Base-by-base conservation (phyloP, 495 filamentous ascomycete genomes). In the Penicillium robsamsonii region DNA sequence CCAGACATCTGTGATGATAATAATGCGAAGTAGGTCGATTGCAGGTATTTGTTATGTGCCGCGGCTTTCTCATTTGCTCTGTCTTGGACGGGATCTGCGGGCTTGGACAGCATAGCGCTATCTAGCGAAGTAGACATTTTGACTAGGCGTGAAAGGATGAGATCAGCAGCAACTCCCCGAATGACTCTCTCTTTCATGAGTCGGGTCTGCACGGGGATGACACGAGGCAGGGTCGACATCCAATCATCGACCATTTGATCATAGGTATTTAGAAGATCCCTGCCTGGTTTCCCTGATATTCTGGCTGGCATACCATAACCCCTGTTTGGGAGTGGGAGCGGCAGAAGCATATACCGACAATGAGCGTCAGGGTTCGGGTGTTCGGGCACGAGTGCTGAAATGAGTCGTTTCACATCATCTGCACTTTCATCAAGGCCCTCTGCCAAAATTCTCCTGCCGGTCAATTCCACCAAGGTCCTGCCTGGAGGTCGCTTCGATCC, bases 171-270 rank as follows among this genome's bases (percentile, higher is more conserved):
- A 30, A 81, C 45, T 3, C 63, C 61, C 46, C 78, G 67, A 27
- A 79, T 62, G 13, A 66, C 51, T 57, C 67, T 75, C 52, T 78
- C 78, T 56, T 78, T 75, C 49, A 64, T 61, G 1, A 76, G 61
- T 11, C 78, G 69, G 18, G 71, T 70, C 12, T 63, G 70, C 2
- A 63, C 63, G 7, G 78, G 73, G 52, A 75, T 68, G 9, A 52
- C 52, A 17, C 57, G 50, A 7, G 75, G 58, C 22, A 80, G 51
- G 50, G 52, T 65, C 5, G 66, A 57, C 12, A 81, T 56, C 75
- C 75, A 81, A 27, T 72, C 56, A 15, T 74, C 57, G 15, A 79
- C 64, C 33, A 80, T 47, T 18, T 45, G 54, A 46, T 79, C 70
- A 57, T 81, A 81, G 2, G 69, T 62, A 2, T 60, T 46, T 33